Conservation (phyloP, 2,329 filamentous ascomycete species). For the Chrysoporthe puriensis region DNA sequence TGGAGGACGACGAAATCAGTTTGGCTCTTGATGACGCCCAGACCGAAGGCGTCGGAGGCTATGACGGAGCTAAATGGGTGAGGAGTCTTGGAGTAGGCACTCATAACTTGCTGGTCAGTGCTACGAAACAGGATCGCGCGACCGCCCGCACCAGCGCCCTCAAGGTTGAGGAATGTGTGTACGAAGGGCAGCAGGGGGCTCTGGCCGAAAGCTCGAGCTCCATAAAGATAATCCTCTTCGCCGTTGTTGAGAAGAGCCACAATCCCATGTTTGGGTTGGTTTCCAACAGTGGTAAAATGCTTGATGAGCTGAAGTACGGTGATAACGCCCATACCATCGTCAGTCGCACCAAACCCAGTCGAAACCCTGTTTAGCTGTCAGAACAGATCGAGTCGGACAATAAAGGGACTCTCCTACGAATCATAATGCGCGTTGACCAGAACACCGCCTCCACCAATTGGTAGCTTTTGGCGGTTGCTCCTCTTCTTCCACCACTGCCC, state of each 20-base stretch:
- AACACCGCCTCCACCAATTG: constrained; percentile 71
- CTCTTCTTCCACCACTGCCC: constrained; percentile 72
- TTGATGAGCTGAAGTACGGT: constrained; percentile 82
- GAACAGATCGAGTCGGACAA: background rate
- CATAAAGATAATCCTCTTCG: constrained; percentile 91
- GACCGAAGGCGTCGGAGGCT: constrained; percentile 80
- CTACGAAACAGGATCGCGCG: constrained; percentile 85
- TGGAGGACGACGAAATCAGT: constrained; percentile 90
- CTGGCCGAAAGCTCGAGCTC: constrained; percentile 81
- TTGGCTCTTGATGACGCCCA: constrained; percentile 77
- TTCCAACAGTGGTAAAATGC: constrained; percentile 75
- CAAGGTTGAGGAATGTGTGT: constrained; percentile 90
- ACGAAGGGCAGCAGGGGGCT: constrained; percentile 80
- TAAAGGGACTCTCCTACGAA: constrained; percentile 47
- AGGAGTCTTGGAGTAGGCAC: constrained; percentile 70
- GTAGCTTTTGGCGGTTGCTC: constrained; percentile 46
- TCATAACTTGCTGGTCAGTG: constrained; percentile 84
- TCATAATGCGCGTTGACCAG: constrained; percentile 96
- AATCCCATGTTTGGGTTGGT: constrained; percentile 78
- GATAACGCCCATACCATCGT: constrained; percentile 91
- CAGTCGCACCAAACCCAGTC: constrained; percentile 89
- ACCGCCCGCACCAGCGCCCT: constrained; percentile 91
- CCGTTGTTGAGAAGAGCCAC: constrained; percentile 91
- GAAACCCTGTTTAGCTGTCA: constrained; percentile 58
- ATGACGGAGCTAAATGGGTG: constrained; percentile 86